Evolutionary conservation across 805 yeast genomes (phyloP), one percentile per base, ranked within the genome.

Genomic region (Wickerhamiella lipophila): DNA sequence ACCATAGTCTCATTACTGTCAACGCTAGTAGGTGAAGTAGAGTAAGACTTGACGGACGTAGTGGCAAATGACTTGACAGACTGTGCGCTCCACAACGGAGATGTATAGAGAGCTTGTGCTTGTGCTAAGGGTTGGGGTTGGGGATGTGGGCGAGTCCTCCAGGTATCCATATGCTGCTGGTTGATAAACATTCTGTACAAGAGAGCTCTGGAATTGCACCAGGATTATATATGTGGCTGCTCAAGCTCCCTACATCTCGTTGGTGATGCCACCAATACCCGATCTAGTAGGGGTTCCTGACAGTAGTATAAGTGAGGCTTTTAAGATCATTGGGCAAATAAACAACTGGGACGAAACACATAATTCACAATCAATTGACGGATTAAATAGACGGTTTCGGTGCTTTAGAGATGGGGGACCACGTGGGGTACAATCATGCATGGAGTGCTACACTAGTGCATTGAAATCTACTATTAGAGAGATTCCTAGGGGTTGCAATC

Each of bases 101-200:
- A 42, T 18, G 35, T 27, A 12, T 23, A 38, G 3, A 19, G 42
- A 6, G 42, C 21, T 19, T 22, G 41, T 12, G 41, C 15, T 12
- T 36, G n/a, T n/a, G n/a, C n/a, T n/a, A n/a, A n/a, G n/a, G n/a
- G n/a, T n/a, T n/a, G n/a, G n/a, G n/a, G n/a, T n/a, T n/a, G 41
- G 13, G 41, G 41, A 5, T 36, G 26, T 7, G 41, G n/a, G 16
- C 43, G 43, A 6, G 47, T 44, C 47, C 47, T 34, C 47, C 47
- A 44, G n/a, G 47, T 32, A 11, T 44, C 47, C 15, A 30, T 21
- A n/a, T 5, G 5, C 3, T 23, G 12, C 8, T 23, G 23, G 16
- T 9, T 15, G 29, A 40, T n/a, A 23, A 30, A 23, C 43, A 40
- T 40, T 13, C 30, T 36, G 11, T 13, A 13, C 5, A 29, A 3